phyloP scores from a whole-genome alignment of 768 basidiomycete species.

The Paxillus rubicundulus region DNA sequence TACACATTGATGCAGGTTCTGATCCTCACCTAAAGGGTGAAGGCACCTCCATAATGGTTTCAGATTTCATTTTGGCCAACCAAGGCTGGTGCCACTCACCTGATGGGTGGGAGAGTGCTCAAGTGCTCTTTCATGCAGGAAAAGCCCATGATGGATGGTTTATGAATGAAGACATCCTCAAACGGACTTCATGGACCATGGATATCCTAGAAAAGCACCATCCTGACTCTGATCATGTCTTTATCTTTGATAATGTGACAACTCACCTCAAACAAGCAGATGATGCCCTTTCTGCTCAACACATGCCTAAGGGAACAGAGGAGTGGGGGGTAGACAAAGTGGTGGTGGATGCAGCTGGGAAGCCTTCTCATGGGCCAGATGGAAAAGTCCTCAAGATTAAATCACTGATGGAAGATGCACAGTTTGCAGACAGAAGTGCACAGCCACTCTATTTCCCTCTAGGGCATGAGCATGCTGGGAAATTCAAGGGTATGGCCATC shows the following conservation, averaged over 20 bases:
- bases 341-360: constrained; percentile 13
- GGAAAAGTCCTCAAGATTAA: constrained; percentile 25
- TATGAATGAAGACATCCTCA: no score
- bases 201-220: no score
- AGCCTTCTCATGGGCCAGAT: no score
- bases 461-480: no score
- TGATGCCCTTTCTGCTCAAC: constrained; percentile 19
- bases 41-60: constrained; percentile 33
- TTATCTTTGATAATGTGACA: constrained; percentile 25
- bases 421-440: constrained; percentile 15
- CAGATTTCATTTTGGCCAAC: constrained; percentile 35
- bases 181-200: no score
- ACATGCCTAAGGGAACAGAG: constrained; percentile 21
- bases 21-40: constrained; percentile 34
- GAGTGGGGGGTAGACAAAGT: no score
- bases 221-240: no score
- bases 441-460: no score
- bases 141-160: no score
- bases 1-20: constrained; percentile 13
- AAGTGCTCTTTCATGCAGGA: no score
- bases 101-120: constrained; percentile 17
- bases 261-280: constrained; percentile 23
- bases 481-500: constrained; percentile 36
- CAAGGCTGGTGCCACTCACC: constrained; percentile 22
- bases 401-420: constrained; percentile 31